A percentile compares a stretch with the other conserved stretches of the same genome.
phyloP scores from a whole-genome alignment of 2,329 filamentous ascomycete genomes.

The Claviceps monticola region DNA sequence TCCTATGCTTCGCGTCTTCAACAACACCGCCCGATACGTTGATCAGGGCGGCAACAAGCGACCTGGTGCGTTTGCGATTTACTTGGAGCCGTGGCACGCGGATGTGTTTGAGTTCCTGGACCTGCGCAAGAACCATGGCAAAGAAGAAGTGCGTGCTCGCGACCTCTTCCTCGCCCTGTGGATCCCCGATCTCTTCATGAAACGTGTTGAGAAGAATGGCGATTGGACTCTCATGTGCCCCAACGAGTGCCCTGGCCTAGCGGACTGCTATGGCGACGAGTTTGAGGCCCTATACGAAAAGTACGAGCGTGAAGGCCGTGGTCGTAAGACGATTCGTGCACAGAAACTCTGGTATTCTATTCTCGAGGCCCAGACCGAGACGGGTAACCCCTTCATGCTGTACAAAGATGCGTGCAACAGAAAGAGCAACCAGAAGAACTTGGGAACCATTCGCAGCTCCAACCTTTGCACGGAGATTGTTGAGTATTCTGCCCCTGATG shows the following conservation, averaged over 20 bases:
- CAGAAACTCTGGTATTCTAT: constrained; percentile 99
- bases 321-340: constrained; percentile 83
- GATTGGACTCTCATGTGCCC: constrained; percentile 98
- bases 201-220: constrained; percentile 91
- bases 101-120: constrained; percentile 97
- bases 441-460: constrained; percentile 95
- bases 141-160: constrained; percentile 92
- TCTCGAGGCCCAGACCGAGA: constrained; percentile 95
- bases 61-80: constrained; percentile 95
- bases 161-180: constrained; percentile 96
- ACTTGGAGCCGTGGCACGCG: constrained; percentile 96
- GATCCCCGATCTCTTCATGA: constrained; percentile 99
- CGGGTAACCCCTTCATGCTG: constrained; percentile 97
- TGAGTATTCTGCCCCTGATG: constrained; percentile 92
- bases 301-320: constrained; percentile 79
- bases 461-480: constrained; percentile 98
- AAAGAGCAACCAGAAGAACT: constrained; percentile 99
- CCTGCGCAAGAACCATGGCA: constrained; percentile 97
- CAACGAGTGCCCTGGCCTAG: constrained; percentile 86
- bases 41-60: constrained; percentile 99
- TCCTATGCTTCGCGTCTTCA: constrained; percentile 97
- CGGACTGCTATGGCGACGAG: constrained; percentile 94
- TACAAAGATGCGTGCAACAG: constrained; percentile 98
- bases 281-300: constrained; percentile 89
- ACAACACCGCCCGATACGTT: constrained; percentile 97